Evolutionary conservation across 2,329 filamentous ascomycete species (phyloP).

Genomic region (Cryphonectria naterciae): DNA sequence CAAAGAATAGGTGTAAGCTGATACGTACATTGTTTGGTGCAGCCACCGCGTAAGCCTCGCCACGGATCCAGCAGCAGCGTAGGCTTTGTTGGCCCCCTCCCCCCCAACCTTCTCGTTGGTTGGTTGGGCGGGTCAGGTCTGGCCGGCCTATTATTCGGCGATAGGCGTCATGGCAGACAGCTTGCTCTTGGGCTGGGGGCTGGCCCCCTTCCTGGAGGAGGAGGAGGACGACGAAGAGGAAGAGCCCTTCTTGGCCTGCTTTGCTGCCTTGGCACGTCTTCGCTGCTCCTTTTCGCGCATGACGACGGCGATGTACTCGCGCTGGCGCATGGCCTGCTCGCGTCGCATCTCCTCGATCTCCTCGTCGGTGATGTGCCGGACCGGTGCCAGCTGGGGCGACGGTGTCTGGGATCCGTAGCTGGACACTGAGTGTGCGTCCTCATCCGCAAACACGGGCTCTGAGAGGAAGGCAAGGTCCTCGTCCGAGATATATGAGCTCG

Average conservation of each 20-base stretch:
- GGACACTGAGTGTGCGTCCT: constrained; percentile 53
- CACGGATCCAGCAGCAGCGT: constrained; percentile 15
- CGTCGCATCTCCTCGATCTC: constrained; percentile 56
- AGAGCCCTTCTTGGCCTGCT: constrained; percentile 41
- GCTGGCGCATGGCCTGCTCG: constrained; percentile 55
- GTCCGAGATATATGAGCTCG: constrained; percentile 64
- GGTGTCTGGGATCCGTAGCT: constrained; percentile 49
- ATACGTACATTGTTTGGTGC: constrained; percentile 26
- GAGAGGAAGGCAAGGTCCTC: constrained; percentile 60
- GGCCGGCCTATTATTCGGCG: constrained; percentile 47
- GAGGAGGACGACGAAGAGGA: constrained; percentile 21
- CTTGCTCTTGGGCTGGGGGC: constrained; percentile 48
- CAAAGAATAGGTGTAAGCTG: constrained; percentile 21
- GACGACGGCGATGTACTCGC: constrained; percentile 55
- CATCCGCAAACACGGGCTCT: constrained; percentile 54
- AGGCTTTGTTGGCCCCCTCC: neutral
- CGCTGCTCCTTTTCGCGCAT: constrained; percentile 56
- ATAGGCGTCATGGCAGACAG: constrained; percentile 58
- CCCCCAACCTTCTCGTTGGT: too few relatives aligned
- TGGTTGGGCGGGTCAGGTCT: too few relatives aligned
- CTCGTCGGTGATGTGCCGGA: constrained; percentile 47
- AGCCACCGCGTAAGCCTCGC: constrained; percentile 18
- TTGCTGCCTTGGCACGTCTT: constrained; percentile 48
- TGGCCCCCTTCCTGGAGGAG: constrained; percentile 44
- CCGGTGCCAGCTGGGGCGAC: constrained; percentile 38